phyloP scores from a whole-genome alignment of 2,329 filamentous ascomycete genomes.

The Huntiella omanensis region DNA sequence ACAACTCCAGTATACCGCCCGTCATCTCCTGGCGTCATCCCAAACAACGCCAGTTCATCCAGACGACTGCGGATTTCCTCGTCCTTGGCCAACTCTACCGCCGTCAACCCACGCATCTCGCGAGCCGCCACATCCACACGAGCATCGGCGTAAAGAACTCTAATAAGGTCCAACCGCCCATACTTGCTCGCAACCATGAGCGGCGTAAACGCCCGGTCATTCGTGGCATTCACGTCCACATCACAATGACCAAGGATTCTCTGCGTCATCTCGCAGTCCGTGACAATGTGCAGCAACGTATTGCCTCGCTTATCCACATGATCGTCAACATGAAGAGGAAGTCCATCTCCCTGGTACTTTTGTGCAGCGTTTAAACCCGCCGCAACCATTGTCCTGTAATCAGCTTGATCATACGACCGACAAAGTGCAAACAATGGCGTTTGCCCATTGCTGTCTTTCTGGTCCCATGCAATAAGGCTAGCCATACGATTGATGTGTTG shows the following conservation, averaged over 20 bases:
- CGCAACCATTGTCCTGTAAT: conserved; percentile 77
- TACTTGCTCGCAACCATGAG: conserved; percentile 99
- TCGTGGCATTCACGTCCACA: conserved; percentile 86
- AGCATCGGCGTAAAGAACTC: conserved; percentile 69
- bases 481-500: conserved; percentile 61
- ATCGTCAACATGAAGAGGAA: conserved; percentile 74
- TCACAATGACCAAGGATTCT: conserved; percentile 70
- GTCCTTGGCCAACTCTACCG: conserved; percentile 91
- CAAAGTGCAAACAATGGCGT: conserved; percentile 94
- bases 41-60: conserved; percentile 77
- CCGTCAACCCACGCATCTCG: conserved; percentile 75
- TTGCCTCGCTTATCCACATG: conserved; percentile 89
- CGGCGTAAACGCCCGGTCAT: conserved; percentile 86
- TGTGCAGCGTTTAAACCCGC: conserved; percentile 59
- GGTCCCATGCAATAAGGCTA: conserved; percentile 63
- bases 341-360: conserved; percentile 53
- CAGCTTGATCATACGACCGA: conserved; percentile 79
- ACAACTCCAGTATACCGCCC: conserved; percentile 83
- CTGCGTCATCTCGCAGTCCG: conserved; percentile 58
- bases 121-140: conserved; percentile 70
- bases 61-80: conserved; percentile 94
- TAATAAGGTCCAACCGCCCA: conserved; percentile 80
- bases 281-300: conserved; percentile 86
- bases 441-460: conserved; percentile 89
- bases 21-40: conserved; percentile 50